Percentiles rank a stretch among this genome's conserved stretches.
Evolutionary conservation across 192 early-diverging fungal species (phyloP).

Genomic region (Podila minutissima): DNA sequence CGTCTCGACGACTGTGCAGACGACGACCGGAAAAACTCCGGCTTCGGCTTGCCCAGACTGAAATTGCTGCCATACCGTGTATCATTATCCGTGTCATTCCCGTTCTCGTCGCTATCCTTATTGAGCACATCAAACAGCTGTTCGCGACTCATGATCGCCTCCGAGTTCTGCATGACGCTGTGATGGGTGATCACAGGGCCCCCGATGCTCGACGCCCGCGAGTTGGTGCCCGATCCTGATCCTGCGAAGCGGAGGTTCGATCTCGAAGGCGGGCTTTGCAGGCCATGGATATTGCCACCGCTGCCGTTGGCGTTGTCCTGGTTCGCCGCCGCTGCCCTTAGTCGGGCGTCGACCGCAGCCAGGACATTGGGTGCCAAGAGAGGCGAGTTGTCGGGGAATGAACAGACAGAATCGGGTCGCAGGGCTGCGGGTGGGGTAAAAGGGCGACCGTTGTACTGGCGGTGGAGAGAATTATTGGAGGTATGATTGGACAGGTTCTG

Average conservation of each 20-base stretch:
- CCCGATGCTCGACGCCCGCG: background rate
- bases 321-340: conserved; percentile 1
- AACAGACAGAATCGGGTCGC: conserved; percentile 27
- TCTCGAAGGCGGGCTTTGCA: background rate
- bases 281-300: too few species aligned
- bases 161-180: conserved; percentile 12
- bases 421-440: background rate
- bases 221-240: background rate
- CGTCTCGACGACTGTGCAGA: conserved; percentile 18
- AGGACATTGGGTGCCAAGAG: conserved; percentile 37
- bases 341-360: conserved; percentile 35
- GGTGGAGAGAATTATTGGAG: conserved; percentile 5
- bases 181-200: conserved; percentile 18
- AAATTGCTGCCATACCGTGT: background rate
- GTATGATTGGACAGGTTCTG: too few species aligned
- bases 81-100: background rate
- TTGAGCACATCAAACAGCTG: conserved; percentile 29
- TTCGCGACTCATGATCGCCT: conserved; percentile 21
- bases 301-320: background rate
- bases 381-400: conserved; percentile 28
- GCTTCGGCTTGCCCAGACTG: conserved; percentile 4
- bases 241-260: background rate
- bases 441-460: background rate
- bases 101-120: conserved; percentile 20
- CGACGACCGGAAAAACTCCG: conserved; percentile 2